A percentile compares a stretch with the other conserved stretches of the same genome.
Conservation (phyloP, 257 asterid genomes). For the Jacaranda mimosifolia region DNA sequence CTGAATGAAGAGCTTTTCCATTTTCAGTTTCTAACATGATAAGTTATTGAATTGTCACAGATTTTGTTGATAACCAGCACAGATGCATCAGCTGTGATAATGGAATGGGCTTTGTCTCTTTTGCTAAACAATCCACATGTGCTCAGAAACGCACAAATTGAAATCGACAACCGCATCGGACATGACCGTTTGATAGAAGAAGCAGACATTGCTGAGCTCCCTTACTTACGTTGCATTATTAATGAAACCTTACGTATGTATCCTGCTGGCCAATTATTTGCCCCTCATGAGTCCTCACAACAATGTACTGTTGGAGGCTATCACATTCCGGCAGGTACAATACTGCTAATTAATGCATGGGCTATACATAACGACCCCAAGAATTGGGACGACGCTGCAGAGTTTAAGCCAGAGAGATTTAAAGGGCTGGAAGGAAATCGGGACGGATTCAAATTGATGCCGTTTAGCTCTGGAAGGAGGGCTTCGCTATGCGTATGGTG, state of each 20-base stretch:
- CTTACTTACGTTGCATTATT: conserved; percentile 41
- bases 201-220: too few species aligned
- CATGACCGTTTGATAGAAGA: conserved; percentile 45
- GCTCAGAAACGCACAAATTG: conserved; percentile 50
- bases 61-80: conserved; percentile 54
- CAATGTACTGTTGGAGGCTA: conserved; percentile 50
- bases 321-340: conserved; percentile 47
- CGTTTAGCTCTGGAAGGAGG: conserved; percentile 38
- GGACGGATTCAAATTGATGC: conserved; percentile 27
- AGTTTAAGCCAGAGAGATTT: conserved; percentile 40
- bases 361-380: conserved; percentile 58
- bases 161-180: conserved; percentile 44
- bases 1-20: too few species aligned
- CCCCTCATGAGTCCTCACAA: conserved; percentile 58
- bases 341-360: conserved; percentile 50
- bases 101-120: conserved; percentile 59
- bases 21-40: too few species aligned
- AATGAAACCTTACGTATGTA: conserved; percentile 54
- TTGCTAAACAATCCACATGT: conserved; percentile 49
- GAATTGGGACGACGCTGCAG: conserved; percentile 46
- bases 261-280: conserved; percentile 54
- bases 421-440: neutral
- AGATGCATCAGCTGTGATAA: conserved; percentile 54
- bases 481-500: conserved; percentile 18
- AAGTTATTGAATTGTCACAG: conserved; percentile 22